Evolutionary conservation across 352 stramenopile species (phyloP).

Genomic region (Globisporangium megalacanthum): DNA sequence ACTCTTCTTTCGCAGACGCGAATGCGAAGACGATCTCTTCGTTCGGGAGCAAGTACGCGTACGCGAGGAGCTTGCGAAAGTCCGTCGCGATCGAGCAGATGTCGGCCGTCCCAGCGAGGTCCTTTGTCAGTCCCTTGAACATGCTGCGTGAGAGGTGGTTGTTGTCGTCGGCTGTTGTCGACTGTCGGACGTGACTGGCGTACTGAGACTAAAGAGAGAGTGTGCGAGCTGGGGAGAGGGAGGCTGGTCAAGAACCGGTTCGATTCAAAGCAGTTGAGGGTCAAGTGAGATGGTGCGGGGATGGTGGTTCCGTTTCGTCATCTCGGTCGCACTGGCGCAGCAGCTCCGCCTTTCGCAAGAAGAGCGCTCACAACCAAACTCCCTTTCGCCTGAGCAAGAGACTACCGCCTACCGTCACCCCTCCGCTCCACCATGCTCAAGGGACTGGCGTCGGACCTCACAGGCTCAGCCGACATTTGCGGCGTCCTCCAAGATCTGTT

Average conservation of each 20-base stretch:
- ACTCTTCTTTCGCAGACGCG: conserved; percentile 50
- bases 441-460: conserved; percentile 37
- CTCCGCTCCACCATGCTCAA: conserved; percentile 33
- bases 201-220: too few relatives aligned
- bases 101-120: conserved; percentile 42
- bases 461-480: not conserved
- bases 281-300: too few relatives aligned
- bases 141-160: conserved; percentile 7
- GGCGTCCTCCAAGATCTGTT: not conserved
- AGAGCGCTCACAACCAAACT: not conserved
- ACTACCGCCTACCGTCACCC: not conserved
- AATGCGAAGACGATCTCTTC: conserved; percentile 43
- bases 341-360: not conserved
- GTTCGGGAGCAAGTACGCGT: conserved; percentile 48
- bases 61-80: conserved; percentile 32
- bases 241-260: too few relatives aligned
- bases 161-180: too few relatives aligned
- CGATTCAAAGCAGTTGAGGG: too few relatives aligned
- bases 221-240: too few relatives aligned
- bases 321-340: not conserved
- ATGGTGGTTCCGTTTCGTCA: too few relatives aligned
- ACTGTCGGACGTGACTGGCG: too few relatives aligned
- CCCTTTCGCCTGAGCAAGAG: not conserved
- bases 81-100: conserved; percentile 40
- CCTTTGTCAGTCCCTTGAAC: conserved; percentile 41